phyloP scores from a whole-genome alignment of 2,329 filamentous ascomycete genomes.

The Dothideomycetes sp. region DNA sequence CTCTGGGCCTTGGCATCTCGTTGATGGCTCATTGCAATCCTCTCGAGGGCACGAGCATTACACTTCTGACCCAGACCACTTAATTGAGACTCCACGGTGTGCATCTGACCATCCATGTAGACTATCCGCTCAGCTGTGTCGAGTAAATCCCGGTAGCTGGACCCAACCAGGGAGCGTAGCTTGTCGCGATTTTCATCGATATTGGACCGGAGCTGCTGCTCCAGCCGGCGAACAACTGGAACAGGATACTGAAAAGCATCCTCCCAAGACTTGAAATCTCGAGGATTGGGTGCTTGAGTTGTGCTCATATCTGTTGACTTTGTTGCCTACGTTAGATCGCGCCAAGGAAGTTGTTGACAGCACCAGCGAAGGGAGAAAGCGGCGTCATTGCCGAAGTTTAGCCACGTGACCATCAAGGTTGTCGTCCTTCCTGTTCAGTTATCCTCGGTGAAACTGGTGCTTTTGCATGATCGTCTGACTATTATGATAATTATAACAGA shows the following conservation, averaged over 20 bases:
- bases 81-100: slow-evolving; percentile 61
- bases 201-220: slow-evolving; percentile 54
- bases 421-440: too few species aligned
- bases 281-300: slow-evolving; percentile 47
- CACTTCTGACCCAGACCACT: slow-evolving; percentile 66
- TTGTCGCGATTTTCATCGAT: slow-evolving; percentile 56
- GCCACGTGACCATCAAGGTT: too few species aligned
- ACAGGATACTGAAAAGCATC: slow-evolving; percentile 60
- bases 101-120: slow-evolving; percentile 72
- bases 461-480: too few species aligned
- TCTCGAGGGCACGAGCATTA: slow-evolving; percentile 60
- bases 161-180: slow-evolving; percentile 56
- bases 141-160: slow-evolving; percentile 77
- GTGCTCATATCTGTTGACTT: slow-evolving; percentile 25
- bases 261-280: slow-evolving; percentile 52
- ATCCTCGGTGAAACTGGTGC: too few species aligned
- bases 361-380: too few species aligned
- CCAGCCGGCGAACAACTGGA: slow-evolving; percentile 52
- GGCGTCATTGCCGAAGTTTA: too few species aligned
- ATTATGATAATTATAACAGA: too few species aligned
- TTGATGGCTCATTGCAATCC: slow-evolving; percentile 43
- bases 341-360: too few species aligned
- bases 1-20: slow-evolving; percentile 13
- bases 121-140: slow-evolving; percentile 92
- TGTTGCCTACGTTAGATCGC: too few species aligned